Conservation (phyloP, 1,284 basidiomycete species). For the Sanghuangporus sanghuang region DNA sequence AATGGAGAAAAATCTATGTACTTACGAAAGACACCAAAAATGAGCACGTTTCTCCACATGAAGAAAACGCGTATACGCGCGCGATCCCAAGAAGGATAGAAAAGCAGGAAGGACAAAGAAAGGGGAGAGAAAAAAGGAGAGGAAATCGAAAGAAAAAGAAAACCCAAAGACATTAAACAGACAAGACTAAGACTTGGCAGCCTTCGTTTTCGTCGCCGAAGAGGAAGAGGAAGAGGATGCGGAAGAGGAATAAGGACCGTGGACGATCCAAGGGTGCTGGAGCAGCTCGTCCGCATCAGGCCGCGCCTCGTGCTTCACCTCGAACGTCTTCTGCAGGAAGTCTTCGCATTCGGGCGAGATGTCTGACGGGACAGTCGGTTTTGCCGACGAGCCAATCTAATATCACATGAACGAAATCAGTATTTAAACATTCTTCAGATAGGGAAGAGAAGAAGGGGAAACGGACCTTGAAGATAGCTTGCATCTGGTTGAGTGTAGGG, state of each 20-base stretch:
- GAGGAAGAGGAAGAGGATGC: background rate
- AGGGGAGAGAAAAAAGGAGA: background rate
- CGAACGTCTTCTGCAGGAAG: slow-evolving; percentile 83
- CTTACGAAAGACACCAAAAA: background rate
- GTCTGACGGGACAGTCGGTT: slow-evolving; percentile 83
- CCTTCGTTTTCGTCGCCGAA: slow-evolving; percentile 10
- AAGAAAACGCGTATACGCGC: background rate
- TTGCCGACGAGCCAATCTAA: slow-evolving; percentile 86
- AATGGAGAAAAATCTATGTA: background rate
- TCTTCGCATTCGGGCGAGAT: slow-evolving; percentile 82
- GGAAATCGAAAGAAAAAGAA: background rate
- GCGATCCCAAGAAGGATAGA: background rate
- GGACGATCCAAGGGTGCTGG: slow-evolving; percentile 68
- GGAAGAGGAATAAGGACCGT: slow-evolving; percentile 28
- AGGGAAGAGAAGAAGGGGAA: background rate
- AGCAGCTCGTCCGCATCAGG: slow-evolving; percentile 77
- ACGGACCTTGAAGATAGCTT: slow-evolving; percentile 90
- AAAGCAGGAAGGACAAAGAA: background rate
- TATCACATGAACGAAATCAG: background rate
- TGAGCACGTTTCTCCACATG: background rate
- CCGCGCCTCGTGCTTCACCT: slow-evolving; percentile 77
- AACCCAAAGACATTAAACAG: background rate
- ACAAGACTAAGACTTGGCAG: slow-evolving; percentile 6
- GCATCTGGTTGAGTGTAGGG: slow-evolving; percentile 98
- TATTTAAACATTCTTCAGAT: background rate